A percentile compares a stretch with the other conserved stretches of the same genome.
These are phyloP conservation scores for Calophaca sinica DNA, from an alignment of 306 rosid species.

Conservation along the genomic window DNA sequence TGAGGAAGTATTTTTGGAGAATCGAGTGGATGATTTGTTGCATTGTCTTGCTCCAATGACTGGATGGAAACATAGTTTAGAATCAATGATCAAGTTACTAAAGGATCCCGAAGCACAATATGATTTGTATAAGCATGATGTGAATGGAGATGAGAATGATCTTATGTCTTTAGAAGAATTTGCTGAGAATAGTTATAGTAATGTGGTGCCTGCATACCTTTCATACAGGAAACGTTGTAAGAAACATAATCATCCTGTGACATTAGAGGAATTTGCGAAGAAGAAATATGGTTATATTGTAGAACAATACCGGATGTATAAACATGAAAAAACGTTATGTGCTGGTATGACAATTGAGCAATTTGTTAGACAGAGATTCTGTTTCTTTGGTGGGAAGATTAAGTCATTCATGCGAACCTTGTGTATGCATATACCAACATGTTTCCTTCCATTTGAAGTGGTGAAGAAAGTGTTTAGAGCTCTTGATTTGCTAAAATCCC, in stretches of 20 bases:
- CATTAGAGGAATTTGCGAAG: constrained; percentile 50
- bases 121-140: not conserved
- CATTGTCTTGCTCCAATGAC: constrained; percentile 8
- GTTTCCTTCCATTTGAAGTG: constrained; percentile 39
- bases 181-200: not conserved
- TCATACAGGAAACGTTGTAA: constrained; percentile 15
- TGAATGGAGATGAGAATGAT: not conserved
- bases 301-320: constrained; percentile 15
- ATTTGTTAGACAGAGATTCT: constrained; percentile 47
- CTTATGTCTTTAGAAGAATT: constrained; percentile 54
- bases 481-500: constrained; percentile 30
- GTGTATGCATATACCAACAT: constrained; percentile 64
- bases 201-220: not conserved
- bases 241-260: not conserved
- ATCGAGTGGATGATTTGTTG: constrained; percentile 33
- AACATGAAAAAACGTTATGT: not conserved
- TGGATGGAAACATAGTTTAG: constrained; percentile 44
- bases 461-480: constrained; percentile 37
- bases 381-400: constrained; percentile 24
- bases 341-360: constrained; percentile 43
- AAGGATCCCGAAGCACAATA: constrained; percentile 42
- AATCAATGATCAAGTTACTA: constrained; percentile 42
- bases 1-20: constrained; percentile 44
- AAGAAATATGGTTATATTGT: constrained; percentile 12
- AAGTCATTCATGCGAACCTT: constrained; percentile 32